Base-by-base conservation (phyloP, 2,329 filamentous ascomycete species). In the Lecanicillium sp. region DNA sequence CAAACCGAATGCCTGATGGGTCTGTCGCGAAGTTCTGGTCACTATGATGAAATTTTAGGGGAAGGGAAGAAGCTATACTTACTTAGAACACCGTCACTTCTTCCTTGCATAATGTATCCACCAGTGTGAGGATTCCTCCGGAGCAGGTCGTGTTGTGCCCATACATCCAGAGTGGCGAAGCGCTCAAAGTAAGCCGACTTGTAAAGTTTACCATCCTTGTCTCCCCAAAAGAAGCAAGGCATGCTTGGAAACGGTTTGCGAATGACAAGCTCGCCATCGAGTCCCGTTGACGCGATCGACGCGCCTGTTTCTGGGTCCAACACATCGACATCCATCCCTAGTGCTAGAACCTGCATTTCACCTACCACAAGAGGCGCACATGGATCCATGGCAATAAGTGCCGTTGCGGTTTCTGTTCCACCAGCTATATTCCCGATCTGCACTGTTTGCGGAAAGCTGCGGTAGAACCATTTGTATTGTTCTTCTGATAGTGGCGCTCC, bases 251-350 rank as follows among this genome's bases (percentile, higher is more conserved):
- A 69, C 4, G 65, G 62, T 31, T 60, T 59, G 3, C 60, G 53
- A 38, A 66, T 63, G 28, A 70, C 55, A 38, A 70, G 56, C 45
- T 71, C 67, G 3, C 67, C 67, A 3, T 63, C 54, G 31, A 60
- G 48, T 12, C 62, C 61, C 14, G 46, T 44, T 2, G 43, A 35
- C 39, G 54, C 48, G 20, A 63, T 56, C 3, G 54, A 56, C 9
- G 55, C 48, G 14, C 60, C 63, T 3, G 57, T 59, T 3, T 48
- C 49, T 3, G 61, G 50, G 45, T 68, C 57, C 2, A 59, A 55
- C 34, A 70, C 57, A 44, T 69, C 65, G n/a, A 69, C 63, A 37
- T 63, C 62, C 51, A 64, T 62, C 3, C 67, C 67, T 9, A 70
- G 52, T 9, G 59, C 62, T 33, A 59, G 58, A 29, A 67, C 55